Evolutionary conservation across 163 green algal genomes (phyloP), one percentile per base, ranked within the genome.

Genomic region (Volvox carteri): DNA sequence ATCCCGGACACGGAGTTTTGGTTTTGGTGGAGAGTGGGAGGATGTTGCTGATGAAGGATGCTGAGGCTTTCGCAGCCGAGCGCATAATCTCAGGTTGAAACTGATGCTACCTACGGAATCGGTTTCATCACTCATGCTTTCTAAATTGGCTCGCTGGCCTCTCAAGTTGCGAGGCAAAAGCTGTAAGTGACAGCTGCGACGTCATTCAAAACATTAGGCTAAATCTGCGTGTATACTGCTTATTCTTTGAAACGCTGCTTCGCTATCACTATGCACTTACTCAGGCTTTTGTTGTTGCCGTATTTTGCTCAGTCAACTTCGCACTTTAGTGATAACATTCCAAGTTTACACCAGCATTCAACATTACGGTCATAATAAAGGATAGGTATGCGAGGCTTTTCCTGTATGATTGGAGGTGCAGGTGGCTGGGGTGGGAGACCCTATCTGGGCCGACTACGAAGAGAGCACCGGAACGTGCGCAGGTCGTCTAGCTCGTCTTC

Each of bases 401-500:
- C 46, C 1, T 58, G 80, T 30, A 73, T 88, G 41, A 39, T 41
- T 23, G 83, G 83, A 0, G 50, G 68, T 25, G 16, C 52, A 35
- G 67, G 48, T 5, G 83, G 68, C 14, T 88, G 70, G 83, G 37
- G 37, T 4, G 50, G 68, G 11, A 42, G 52, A 25, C 23, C 56
- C n/a, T 58, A 65, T 48, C 73, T 81, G 33, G 8, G 30, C 23
- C 67, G 68, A 18, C 37, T 74, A 16, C 67, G 50, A 1, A 44
- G n/a, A 1, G 37, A 58, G 14, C 50, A 50, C 4, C 46, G 81
- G 9, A 44, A 87, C n/a, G 65, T 87, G n/a, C 65, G 81, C 4
- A 33, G 37, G 19, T 87, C 86, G 1, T 39, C 76, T 4, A 76
- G 60, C 35, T 84, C 87, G 28, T 80, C 86, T 8, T 41, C 86